Conservation (phyloP, 345 rosid species). For the Melaleuca quinquenervia region DNA sequence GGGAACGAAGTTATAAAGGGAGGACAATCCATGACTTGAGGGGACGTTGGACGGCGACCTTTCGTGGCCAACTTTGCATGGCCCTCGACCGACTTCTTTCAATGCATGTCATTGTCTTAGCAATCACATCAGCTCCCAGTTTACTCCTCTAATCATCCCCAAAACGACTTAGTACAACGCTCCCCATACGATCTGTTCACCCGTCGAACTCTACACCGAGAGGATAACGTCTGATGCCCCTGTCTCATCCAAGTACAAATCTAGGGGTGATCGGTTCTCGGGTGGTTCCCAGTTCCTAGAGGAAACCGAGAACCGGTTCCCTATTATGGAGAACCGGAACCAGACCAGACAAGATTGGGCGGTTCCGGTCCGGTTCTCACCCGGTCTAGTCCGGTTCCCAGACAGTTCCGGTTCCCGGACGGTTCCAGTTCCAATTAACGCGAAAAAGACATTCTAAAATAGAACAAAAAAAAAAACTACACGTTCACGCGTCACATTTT, state of each 20-base stretch:
- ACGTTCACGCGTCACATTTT: no score
- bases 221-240: neutral
- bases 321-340: no score
- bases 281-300: no score
- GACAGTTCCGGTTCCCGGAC: no score
- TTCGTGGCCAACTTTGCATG: neutral
- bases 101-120: neutral
- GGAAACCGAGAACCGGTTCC: no score
- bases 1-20: neutral
- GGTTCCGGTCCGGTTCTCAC: no score
- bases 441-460: no score
- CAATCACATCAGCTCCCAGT: neutral
- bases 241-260: neutral
- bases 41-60: neutral
- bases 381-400: no score
- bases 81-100: neutral
- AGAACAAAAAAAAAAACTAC: no score
- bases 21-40: neutral
- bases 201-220: neutral
- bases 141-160: neutral
- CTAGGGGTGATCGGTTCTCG: no score
- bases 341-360: no score
- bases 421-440: no score
- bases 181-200: neutral
- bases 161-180: neutral